phyloP scores from a whole-genome alignment of 192 early-diverging fungal species.

The Gryganskiella cystojenkinii region DNA sequence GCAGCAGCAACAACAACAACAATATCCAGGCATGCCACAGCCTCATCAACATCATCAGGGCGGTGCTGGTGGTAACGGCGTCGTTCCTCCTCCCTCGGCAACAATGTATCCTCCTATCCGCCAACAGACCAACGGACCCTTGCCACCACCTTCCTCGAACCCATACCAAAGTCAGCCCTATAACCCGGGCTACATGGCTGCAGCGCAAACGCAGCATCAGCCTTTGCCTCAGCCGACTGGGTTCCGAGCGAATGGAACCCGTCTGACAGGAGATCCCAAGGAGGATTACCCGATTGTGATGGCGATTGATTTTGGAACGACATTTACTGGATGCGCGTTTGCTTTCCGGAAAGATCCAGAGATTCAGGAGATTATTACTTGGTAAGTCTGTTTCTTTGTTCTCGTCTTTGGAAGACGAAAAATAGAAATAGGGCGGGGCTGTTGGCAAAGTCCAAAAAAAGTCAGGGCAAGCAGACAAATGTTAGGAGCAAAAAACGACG shows the following conservation, averaged over 20 bases:
- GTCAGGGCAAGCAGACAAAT: no score
- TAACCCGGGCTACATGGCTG: conserved; percentile 19
- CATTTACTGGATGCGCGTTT: conserved; percentile 62
- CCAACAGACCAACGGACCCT: conserved; percentile 2
- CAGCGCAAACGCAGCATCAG: background rate
- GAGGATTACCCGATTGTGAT: conserved; percentile 58
- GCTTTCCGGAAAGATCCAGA: conserved; percentile 60
- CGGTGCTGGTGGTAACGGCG: no score
- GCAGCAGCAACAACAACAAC: conserved; percentile 28
- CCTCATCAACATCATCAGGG: conserved; percentile 23
- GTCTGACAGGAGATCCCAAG: conserved; percentile 45
- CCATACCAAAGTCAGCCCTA: conserved; percentile 29
- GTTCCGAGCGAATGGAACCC: conserved; percentile 20
- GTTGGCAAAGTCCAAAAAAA: no score
- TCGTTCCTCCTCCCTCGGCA: conserved; percentile 22
- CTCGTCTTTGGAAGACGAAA: background rate
- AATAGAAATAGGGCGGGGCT: background rate
- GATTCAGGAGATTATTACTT: conserved; percentile 60
- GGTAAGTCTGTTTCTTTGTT: conserved; percentile 43
- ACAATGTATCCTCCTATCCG: conserved; percentile 24
- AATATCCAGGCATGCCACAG: conserved; percentile 31
- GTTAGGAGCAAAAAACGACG: no score
- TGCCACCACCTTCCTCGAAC: conserved; percentile 14
- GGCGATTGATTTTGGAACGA: conserved; percentile 59
- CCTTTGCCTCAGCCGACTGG: background rate